Conservation (phyloP, 2,329 filamentous ascomycete genomes). For the Pseudogymnoascus sp. region DNA sequence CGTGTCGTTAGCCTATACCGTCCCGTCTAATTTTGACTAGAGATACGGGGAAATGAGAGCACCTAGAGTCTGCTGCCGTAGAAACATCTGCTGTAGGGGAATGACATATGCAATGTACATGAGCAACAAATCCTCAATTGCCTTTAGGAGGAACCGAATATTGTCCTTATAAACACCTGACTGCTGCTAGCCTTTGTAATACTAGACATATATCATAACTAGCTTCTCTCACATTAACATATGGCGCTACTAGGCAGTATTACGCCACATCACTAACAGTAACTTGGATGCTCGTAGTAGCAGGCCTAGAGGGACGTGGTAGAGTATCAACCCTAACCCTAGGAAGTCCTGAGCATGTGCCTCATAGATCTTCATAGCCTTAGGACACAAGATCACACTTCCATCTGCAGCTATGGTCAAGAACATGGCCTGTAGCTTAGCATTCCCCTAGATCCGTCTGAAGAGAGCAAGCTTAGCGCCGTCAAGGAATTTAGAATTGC, state of each 20-base stretch:
- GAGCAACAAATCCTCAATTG: constrained; percentile 14
- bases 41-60: constrained; percentile 13
- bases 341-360: constrained; percentile 13
- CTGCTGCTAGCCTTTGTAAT: constrained; percentile 15
- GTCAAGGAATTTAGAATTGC: constrained; percentile 13
- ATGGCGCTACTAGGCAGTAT: constrained; percentile 11
- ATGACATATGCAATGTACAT: constrained; percentile 11
- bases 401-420: constrained; percentile 6
- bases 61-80: neutral
- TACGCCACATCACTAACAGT: constrained; percentile 11
- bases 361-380: constrained; percentile 13
- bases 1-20: constrained; percentile 3
- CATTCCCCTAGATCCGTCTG: neutral
- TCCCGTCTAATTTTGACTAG: constrained; percentile 4
- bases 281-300: constrained; percentile 7
- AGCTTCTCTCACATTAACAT: constrained; percentile 12
- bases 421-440: constrained; percentile 13
- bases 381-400: neutral
- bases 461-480: constrained; percentile 7
- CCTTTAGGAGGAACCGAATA: constrained; percentile 12
- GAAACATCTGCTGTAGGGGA: constrained; percentile 11
- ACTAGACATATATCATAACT: constrained; percentile 14
- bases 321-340: constrained; percentile 5
- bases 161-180: constrained; percentile 15
- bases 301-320: neutral